phyloP scores from a whole-genome alignment of 257 asterid species.

The Scutellaria minor region DNA sequence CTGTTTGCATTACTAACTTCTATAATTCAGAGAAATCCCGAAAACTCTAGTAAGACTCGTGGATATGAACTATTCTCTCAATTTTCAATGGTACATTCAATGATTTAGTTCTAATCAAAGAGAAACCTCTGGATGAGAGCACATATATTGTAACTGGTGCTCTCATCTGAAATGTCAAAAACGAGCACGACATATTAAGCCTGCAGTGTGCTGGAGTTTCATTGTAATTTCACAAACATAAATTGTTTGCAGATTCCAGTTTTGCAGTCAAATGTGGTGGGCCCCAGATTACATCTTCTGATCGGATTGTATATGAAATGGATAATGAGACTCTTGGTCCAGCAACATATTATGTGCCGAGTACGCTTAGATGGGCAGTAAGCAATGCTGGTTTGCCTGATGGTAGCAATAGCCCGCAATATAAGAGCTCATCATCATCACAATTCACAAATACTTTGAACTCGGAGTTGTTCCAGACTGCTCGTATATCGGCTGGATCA shows the following conservation, averaged over 20 bases:
- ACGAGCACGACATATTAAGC: background rate
- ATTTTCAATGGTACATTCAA: background rate
- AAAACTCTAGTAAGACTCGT: background rate
- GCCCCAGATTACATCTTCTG: constrained; percentile 47
- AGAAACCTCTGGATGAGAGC: background rate
- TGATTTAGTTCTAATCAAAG: background rate
- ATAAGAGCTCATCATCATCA: constrained; percentile 37
- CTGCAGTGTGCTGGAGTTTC: constrained; percentile 4
- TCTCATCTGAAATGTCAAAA: background rate
- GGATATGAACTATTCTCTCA: background rate
- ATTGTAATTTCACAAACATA: background rate
- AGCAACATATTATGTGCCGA: constrained; percentile 53
- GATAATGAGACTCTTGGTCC: constrained; percentile 73
- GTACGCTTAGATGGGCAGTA: constrained; percentile 68
- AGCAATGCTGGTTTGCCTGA: constrained; percentile 69
- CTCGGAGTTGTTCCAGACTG: constrained; percentile 63
- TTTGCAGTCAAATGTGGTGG: constrained; percentile 85
- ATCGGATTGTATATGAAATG: constrained; percentile 48
- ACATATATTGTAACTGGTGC: background rate
- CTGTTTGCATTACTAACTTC: background rate
- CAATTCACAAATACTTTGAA: constrained; percentile 64
- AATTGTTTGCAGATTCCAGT: constrained; percentile 55
- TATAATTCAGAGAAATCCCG: background rate
- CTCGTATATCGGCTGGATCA: constrained; percentile 78
- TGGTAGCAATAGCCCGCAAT: constrained; percentile 42